Evolutionary conservation across 75 land plant genomes (phyloP).

Genomic region (Adiantum capillusveneris): DNA sequence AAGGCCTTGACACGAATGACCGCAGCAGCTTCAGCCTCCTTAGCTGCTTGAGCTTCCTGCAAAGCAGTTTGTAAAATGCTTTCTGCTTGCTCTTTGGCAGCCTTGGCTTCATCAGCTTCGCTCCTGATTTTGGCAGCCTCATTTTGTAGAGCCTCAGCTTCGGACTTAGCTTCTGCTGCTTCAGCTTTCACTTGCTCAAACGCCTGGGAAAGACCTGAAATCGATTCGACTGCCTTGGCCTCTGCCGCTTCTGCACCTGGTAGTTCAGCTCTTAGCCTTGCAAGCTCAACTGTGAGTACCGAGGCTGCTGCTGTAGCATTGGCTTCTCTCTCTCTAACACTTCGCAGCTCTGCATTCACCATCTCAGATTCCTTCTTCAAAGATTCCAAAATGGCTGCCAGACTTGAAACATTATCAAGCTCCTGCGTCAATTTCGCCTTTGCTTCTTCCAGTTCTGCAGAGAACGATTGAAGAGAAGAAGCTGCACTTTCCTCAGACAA

Average conservation of each 20-base stretch:
- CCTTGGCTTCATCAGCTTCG: conserved; percentile 43
- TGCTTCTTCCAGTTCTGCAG: conserved; percentile 51
- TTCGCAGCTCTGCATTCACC: conserved; percentile 47
- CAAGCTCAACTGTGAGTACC: conserved; percentile 47
- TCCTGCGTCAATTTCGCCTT: conserved; percentile 45
- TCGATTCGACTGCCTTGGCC: conserved; percentile 41
- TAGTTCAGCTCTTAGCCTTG: conserved; percentile 46
- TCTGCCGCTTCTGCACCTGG: conserved; percentile 47
- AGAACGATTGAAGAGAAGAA: conserved; percentile 25
- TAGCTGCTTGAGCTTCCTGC: conserved; percentile 60
- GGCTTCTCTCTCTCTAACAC: conserved; percentile 52
- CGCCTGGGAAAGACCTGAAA: conserved; percentile 47
- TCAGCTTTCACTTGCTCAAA: conserved; percentile 56
- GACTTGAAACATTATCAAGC: conserved; percentile 44
- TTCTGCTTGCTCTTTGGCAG: conserved; percentile 42
- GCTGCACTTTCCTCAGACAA: conserved; percentile 23
- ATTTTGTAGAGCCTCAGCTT: conserved; percentile 48
- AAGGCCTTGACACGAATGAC: conserved; percentile 35
- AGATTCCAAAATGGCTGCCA: conserved; percentile 31
- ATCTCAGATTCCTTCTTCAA: conserved; percentile 47
- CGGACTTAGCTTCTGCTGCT: conserved; percentile 42
- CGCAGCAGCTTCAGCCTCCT: conserved; percentile 52
- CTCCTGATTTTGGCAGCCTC: conserved; percentile 38
- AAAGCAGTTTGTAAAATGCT: conserved; percentile 37
- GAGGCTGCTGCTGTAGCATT: conserved; percentile 54